Conservation (phyloP, 805 yeast genomes). For the Komagataella phaffii region DNA sequence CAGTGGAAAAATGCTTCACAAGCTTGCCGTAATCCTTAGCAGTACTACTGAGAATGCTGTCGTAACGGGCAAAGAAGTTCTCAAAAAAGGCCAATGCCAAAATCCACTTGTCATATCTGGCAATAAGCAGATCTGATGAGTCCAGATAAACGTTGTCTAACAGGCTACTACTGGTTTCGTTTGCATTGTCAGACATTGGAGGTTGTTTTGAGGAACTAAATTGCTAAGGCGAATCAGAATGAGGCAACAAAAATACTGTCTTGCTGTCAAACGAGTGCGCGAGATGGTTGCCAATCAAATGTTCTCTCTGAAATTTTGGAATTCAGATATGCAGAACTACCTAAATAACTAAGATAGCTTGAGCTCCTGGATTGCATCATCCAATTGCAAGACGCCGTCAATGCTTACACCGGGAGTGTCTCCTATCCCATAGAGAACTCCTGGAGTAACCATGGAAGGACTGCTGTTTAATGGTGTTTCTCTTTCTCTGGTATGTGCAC, state of each 20-base stretch:
- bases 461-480: background rate
- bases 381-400: background rate
- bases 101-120: constrained; percentile 15
- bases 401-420: constrained; percentile 6
- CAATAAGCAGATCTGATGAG: constrained; percentile 12
- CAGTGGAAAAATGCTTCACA: constrained; percentile 8
- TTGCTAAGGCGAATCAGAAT: background rate
- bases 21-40: constrained; percentile 14
- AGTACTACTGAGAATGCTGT: constrained; percentile 8
- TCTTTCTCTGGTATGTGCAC: background rate
- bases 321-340: background rate
- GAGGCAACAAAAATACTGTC: background rate
- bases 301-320: too few species aligned
- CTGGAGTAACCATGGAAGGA: constrained; percentile 3
- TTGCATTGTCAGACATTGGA: constrained; percentile 1
- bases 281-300: too few species aligned
- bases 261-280: background rate
- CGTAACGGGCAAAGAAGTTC: constrained; percentile 13
- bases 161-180: constrained; percentile 1
- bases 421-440: constrained; percentile 6
- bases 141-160: constrained; percentile 10
- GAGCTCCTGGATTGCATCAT: background rate
- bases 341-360: background rate
- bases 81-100: constrained; percentile 12
- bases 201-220: background rate